These are phyloP conservation scores for Microthyrium microscopicum DNA, from an alignment of 2,329 filamentous ascomycete genomes.

Conservation along the genomic window DNA sequence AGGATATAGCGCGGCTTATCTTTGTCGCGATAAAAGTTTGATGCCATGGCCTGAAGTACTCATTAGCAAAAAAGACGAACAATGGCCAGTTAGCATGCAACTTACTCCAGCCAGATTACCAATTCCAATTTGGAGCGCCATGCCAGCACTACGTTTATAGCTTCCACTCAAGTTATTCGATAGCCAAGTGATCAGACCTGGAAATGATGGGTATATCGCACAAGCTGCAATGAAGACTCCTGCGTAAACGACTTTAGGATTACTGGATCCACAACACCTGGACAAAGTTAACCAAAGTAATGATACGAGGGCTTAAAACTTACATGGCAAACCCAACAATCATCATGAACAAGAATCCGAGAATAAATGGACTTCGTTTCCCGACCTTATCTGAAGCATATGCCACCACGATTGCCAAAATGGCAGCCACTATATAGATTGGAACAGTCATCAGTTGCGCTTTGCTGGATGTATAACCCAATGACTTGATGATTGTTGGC, in stretches of 20 bases:
- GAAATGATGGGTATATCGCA: conserved; percentile 23
- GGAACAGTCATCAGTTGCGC: conserved; percentile 23
- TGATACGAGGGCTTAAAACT: too few relatives aligned
- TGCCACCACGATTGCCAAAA: conserved; percentile 21
- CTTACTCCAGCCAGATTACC: conserved; percentile 21
- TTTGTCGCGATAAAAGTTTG: conserved; percentile 48
- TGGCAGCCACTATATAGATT: conserved; percentile 23
- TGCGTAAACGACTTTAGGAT: conserved; percentile 21
- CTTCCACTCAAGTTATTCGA: conserved; percentile 36
- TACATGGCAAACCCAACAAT: conserved; percentile 24
- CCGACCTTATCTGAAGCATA: conserved; percentile 17
- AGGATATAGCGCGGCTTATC: conserved; percentile 34
- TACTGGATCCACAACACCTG: too few relatives aligned
- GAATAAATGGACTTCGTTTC: conserved; percentile 20
- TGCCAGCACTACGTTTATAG: conserved; percentile 34
- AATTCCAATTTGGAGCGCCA: conserved; percentile 32
- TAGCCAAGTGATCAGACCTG: conserved; percentile 30
- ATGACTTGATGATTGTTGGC: conserved; percentile 8
- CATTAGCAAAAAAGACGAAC: too few relatives aligned
- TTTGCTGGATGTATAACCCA: conserved; percentile 7
- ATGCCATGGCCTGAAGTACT: conserved; percentile 56
- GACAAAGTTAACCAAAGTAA: too few relatives aligned
- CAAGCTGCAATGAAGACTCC: conserved; percentile 21
- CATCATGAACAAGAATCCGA: conserved; percentile 16
- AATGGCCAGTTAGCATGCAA: not conserved